These are phyloP conservation scores for Silene conica DNA, from an alignment of 148 eudicot species.

Conservation along the genomic window DNA sequence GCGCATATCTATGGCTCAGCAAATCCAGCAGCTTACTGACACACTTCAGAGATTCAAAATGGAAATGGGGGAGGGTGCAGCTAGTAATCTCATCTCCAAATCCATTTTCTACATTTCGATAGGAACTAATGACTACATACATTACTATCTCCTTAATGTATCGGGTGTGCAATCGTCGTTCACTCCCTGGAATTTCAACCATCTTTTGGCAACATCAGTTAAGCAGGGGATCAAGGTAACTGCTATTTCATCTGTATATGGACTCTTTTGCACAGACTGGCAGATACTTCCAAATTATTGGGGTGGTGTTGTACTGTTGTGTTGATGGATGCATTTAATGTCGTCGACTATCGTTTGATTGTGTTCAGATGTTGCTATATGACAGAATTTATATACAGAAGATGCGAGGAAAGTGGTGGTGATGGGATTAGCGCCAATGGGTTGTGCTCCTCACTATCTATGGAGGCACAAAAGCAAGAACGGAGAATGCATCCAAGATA, in stretches of 20 bases:
- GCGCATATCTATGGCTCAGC: slow-evolving; percentile 79
- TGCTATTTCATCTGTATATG: not conserved
- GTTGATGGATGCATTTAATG: no score
- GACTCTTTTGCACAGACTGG: not conserved
- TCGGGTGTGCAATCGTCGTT: slow-evolving; percentile 70
- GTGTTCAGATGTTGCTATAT: not conserved
- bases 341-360: not conserved
- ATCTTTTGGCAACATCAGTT: slow-evolving; percentile 53
- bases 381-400: slow-evolving; percentile 62
- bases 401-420: slow-evolving; percentile 74
- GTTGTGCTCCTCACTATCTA: slow-evolving; percentile 88
- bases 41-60: slow-evolving; percentile 64
- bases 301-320: no score
- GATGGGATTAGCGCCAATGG: slow-evolving; percentile 87
- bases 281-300: not conserved
- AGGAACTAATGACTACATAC: slow-evolving; percentile 90
- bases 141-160: slow-evolving; percentile 77
- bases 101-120: slow-evolving; percentile 85
- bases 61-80: slow-evolving; percentile 68
- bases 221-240: slow-evolving; percentile 70
- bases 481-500: slow-evolving; percentile 69
- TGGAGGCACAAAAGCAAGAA: slow-evolving; percentile 55
- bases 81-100: slow-evolving; percentile 48
- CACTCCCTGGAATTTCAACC: slow-evolving; percentile 78
- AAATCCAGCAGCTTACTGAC: slow-evolving; percentile 74